Evolutionary conservation across 2,329 filamentous ascomycete species (phyloP).

Genomic region (Catunica adiposa): DNA sequence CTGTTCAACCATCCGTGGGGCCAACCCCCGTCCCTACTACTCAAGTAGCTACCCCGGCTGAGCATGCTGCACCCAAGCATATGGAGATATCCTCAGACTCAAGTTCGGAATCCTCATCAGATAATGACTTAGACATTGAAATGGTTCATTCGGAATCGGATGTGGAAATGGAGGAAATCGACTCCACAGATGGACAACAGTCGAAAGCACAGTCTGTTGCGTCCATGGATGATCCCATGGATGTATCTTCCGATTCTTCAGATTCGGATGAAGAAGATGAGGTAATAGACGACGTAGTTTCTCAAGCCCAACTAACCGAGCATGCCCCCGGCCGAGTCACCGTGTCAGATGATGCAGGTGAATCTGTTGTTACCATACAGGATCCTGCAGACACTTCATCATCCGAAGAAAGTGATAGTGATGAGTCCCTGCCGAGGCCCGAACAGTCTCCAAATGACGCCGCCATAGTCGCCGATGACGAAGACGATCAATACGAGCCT

Average conservation of each 20-base stretch:
- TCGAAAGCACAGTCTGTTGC: not conserved
- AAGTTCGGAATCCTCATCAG: not conserved
- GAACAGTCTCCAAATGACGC: not conserved
- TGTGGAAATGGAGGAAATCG: not conserved
- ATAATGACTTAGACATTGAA: not conserved
- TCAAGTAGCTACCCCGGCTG: not conserved
- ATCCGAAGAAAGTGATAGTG: not conserved
- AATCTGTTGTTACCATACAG: not conserved
- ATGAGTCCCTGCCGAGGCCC: not conserved
- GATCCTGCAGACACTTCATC: not conserved
- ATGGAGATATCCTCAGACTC: not conserved
- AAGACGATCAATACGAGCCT: not conserved
- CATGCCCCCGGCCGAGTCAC: no score
- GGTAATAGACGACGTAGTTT: not conserved
- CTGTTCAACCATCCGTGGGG: not conserved
- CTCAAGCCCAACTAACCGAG: not conserved
- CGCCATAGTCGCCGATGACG: not conserved
- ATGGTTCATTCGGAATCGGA: not conserved
- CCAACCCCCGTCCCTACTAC: not conserved
- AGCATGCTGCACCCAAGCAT: not conserved
- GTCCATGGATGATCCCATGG: constrained; percentile 2
- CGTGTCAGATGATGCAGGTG: not conserved
- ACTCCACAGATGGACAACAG: not conserved
- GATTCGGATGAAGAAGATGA: constrained; percentile 6
- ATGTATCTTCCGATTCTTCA: constrained; percentile 4